Base-by-base conservation (phyloP, 1,284 basidiomycete species). In the Trametes sp. region DNA sequence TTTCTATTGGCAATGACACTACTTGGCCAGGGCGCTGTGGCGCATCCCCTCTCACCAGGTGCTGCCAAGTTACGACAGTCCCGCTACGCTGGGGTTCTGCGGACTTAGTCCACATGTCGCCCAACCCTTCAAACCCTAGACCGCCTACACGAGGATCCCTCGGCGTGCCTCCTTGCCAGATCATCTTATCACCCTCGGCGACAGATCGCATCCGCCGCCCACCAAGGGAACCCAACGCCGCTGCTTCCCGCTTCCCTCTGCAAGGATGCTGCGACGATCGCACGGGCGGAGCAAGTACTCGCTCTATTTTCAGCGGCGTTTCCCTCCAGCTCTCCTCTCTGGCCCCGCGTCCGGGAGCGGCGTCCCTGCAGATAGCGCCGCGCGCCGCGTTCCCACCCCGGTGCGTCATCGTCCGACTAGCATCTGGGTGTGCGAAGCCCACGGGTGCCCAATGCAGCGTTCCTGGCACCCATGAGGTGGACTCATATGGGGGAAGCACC, bases 51-150 rank as follows among this genome's bases (percentile, higher is more conserved):
- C 14, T 26, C 51, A 45, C 44, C 45, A 31, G 45, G 16, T 60
- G 59, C 45, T 35, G 16, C 59, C 23, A 14, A 13, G 36, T 60
- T 54, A 50, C 52, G 52, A 59, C 45, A 60, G 35, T 21, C 16
- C 19, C 41, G 54, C 19, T 4, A 9, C 19, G 31, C 26, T 13
- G 50, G 33, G 42, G 50, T 50, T 59, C 50, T 52, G 28, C 31
- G 44, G 50, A 21, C 50, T 59, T 44, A n/a, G 36, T 35, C 26
- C 57, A n/a, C 31, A 36, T 33, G 26, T 33, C 36, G 28, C 8
- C 21, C 24, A 2, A 16, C 38, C n/a, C 31, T 21, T 31, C 24
- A 38, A 7, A 44, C 31, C 45, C 50, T 9, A 54, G 38, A 35
- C 29, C 7, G 41, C 38, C 38, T 44, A 11, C 26, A 8, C 35